Conservation (phyloP, 73 alveolate species). For the Tetrahymena malaccensis region DNA sequence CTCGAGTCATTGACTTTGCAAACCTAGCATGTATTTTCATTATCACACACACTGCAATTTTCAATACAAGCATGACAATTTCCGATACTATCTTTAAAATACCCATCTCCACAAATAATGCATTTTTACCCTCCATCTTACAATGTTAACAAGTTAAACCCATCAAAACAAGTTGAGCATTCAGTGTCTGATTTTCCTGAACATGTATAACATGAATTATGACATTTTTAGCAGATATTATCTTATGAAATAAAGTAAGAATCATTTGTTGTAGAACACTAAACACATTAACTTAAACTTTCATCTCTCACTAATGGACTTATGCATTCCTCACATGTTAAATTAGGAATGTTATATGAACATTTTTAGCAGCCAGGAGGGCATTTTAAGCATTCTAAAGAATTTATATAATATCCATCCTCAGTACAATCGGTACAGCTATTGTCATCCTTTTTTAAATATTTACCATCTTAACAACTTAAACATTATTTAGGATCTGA, state of each 20-base stretch:
- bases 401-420: neutral
- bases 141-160: neutral
- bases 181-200: neutral
- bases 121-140: neutral
- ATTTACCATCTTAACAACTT: neutral
- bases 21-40: neutral
- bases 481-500: neutral
- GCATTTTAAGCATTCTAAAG: neutral
- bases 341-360: neutral
- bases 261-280: neutral
- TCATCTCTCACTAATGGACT: neutral
- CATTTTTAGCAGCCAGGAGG: neutral
- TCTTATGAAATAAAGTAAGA: neutral
- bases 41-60: neutral
- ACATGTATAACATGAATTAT: neutral
- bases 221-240: neutral
- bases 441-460: neutral
- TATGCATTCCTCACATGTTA: neutral
- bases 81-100: neutral
- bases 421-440: neutral
- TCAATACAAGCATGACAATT: neutral
- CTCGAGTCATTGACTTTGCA: neutral
- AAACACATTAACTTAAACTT: neutral
- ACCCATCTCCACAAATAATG: neutral
- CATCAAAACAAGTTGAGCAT: neutral